A percentile compares a stretch with the other conserved stretches of the same genome.
These are phyloP conservation scores for Colletotrichum navitas DNA, from an alignment of 2,329 filamentous ascomycete species.

Conservation along the genomic window DNA sequence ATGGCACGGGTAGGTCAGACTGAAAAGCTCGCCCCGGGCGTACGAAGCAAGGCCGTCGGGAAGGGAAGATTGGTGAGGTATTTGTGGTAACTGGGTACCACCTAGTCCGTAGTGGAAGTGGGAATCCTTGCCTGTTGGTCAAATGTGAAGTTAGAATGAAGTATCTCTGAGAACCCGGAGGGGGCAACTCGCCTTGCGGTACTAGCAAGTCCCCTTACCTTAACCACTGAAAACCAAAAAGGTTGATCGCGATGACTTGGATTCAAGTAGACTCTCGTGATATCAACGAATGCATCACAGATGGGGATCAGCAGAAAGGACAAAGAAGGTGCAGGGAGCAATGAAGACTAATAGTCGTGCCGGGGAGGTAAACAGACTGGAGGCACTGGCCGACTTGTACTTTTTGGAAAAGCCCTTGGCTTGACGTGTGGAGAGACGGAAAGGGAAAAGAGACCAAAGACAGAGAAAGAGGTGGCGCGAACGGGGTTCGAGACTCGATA, in stretches of 20 bases:
- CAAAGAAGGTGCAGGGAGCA: slow-evolving; percentile 25
- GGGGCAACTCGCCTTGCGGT: slow-evolving; percentile 6
- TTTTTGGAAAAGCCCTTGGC: slow-evolving; percentile 12
- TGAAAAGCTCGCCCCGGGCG: not conserved
- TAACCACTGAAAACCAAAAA: not conserved
- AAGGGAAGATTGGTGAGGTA: not conserved
- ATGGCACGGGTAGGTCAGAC: not conserved
- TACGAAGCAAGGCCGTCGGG: not conserved
- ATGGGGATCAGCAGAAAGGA: slow-evolving; percentile 27
- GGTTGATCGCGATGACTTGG: not conserved
- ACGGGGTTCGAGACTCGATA: slow-evolving; percentile 33
- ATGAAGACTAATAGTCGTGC: slow-evolving; percentile 10
- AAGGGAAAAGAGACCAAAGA: slow-evolving; percentile 28
- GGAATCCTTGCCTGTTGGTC: slow-evolving; percentile 21
- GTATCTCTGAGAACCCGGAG: slow-evolving; percentile 1
- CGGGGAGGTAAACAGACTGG: slow-evolving; percentile 13
- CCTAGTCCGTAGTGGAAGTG: not conserved
- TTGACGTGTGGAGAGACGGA: slow-evolving; percentile 30
- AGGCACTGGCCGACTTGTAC: slow-evolving; percentile 17
- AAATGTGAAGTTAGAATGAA: slow-evolving; percentile 18
- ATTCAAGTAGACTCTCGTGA: slow-evolving; percentile 16
- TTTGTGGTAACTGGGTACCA: not conserved
- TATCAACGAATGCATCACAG: slow-evolving; percentile 36
- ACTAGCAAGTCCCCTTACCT: not conserved
- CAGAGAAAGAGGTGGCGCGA: slow-evolving; percentile 23